Conservation (phyloP, 164 flowering plant species). For the Chimonanthus salicifolius region DNA sequence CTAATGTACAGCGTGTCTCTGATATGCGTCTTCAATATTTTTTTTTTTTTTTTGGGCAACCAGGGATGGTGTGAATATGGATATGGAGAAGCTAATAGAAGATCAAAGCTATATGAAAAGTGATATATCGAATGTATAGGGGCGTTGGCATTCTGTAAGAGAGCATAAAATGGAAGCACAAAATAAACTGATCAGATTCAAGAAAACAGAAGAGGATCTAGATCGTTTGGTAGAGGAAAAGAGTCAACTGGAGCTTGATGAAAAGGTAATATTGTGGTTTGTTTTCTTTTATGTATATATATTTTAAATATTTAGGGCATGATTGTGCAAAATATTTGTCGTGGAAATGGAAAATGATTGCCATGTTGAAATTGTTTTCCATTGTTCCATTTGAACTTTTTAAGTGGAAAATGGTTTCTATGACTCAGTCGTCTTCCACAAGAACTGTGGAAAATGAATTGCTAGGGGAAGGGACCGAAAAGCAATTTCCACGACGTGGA, state of each 20-base stretch:
- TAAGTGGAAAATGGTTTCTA: no score
- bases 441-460: no score
- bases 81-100: constrained; percentile 53
- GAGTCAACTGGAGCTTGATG: constrained; percentile 68
- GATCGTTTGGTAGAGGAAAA: constrained; percentile 62
- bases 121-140: constrained; percentile 51
- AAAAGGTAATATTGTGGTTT: constrained; percentile 44
- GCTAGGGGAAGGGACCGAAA: no score
- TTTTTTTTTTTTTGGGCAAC: not conserved
- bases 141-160: constrained; percentile 58
- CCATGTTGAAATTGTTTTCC: no score
- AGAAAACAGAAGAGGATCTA: constrained; percentile 71
- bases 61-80: constrained; percentile 63
- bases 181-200: constrained; percentile 37
- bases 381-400: no score
- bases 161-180: constrained; percentile 70
- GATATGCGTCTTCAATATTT: not conserved
- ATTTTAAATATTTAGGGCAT: no score
- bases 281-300: not conserved
- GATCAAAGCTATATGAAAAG: constrained; percentile 52
- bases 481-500: no score
- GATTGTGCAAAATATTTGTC: no score
- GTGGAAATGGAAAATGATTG: no score
- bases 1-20: not conserved
- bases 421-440: no score